Evolutionary conservation across 2,329 filamentous ascomycete genomes (phyloP).

Genomic region (Apiospora arundinis): DNA sequence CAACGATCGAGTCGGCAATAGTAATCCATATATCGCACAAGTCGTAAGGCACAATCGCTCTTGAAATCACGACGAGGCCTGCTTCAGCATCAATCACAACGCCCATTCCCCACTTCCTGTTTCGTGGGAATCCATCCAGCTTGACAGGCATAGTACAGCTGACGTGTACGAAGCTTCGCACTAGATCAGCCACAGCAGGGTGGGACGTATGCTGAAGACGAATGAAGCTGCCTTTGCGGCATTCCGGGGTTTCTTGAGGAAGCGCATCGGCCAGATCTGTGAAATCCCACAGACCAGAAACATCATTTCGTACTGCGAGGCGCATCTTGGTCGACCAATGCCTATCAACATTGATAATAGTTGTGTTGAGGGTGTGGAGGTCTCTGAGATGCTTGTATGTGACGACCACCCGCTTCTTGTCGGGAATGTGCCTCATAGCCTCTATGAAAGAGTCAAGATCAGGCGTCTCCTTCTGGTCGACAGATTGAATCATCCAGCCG

Average conservation of each 20-base stretch:
- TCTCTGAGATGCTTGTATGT: slow-evolving; percentile 96
- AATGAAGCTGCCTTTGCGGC: slow-evolving; percentile 87
- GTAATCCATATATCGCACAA: slow-evolving; percentile 96
- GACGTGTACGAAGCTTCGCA: slow-evolving; percentile 93
- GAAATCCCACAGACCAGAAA: slow-evolving; percentile 93
- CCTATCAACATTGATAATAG: slow-evolving; percentile 88
- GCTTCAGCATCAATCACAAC: slow-evolving; percentile 97
- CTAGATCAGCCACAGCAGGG: slow-evolving; percentile 88
- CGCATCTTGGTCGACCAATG: slow-evolving; percentile 98
- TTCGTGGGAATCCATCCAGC: slow-evolving; percentile 96
- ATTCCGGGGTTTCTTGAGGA: slow-evolving; percentile 73
- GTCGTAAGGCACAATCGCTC: slow-evolving; percentile 94
- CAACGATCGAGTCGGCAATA: slow-evolving; percentile 94
- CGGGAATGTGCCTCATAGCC: slow-evolving; percentile 87
- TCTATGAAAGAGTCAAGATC: slow-evolving; percentile 88
- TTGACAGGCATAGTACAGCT: slow-evolving; percentile 94
- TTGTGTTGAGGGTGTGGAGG: slow-evolving; percentile 91
- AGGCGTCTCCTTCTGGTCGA: slow-evolving; percentile 90
- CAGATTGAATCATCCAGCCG: slow-evolving; percentile 91
- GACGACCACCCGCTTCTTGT: slow-evolving; percentile 83
- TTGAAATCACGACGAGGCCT: slow-evolving; percentile 90
- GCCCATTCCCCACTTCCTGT: slow-evolving; percentile 92
- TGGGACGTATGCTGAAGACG: slow-evolving; percentile 88
- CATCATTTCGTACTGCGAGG: slow-evolving; percentile 87
- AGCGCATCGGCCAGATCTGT: slow-evolving; percentile 81